A percentile compares a stretch with the other conserved stretches of the same genome.
Conservation (phyloP, 768 basidiomycete species). For the Mrakia frigida region DNA sequence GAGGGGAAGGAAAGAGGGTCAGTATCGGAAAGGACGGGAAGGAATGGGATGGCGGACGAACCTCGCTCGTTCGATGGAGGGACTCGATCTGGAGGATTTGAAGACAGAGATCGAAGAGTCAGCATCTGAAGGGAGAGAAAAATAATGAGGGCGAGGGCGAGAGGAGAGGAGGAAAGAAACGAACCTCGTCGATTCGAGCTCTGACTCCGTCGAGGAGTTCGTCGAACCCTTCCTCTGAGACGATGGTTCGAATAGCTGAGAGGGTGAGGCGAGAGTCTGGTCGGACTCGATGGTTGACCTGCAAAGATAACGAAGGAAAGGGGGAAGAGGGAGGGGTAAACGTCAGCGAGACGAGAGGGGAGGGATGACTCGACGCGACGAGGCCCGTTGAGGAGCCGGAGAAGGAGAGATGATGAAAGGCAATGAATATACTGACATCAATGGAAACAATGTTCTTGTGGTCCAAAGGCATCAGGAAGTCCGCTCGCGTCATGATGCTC, state of each 20-base stretch:
- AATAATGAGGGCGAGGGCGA: too few relatives aligned
- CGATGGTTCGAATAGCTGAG: constrained; percentile 14
- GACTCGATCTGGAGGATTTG: constrained; percentile 57
- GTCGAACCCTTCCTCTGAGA: constrained; percentile 62
- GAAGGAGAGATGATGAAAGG: constrained; percentile 17
- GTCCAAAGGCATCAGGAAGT: constrained; percentile 18
- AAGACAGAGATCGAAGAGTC: too few relatives aligned
- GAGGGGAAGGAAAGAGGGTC: too few relatives aligned
- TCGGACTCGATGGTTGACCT: constrained; percentile 53
- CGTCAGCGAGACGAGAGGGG: constrained; percentile 6
- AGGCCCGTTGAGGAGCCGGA: too few relatives aligned
- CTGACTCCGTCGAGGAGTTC: constrained; percentile 68
- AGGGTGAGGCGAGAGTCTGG: constrained; percentile 31
- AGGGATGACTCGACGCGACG: background rate
- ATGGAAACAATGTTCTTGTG: constrained; percentile 53
- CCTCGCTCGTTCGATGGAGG: constrained; percentile 67
- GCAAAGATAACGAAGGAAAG: constrained; percentile 73
- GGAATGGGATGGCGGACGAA: too few relatives aligned
- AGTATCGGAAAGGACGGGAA: too few relatives aligned
- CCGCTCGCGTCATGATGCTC: constrained; percentile 51
- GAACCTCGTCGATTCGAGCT: constrained; percentile 63
- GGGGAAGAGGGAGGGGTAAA: constrained; percentile 62
- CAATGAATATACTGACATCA: constrained; percentile 55
- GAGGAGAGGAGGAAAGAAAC: too few relatives aligned
- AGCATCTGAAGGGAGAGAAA: too few relatives aligned